Evolutionary conservation across 805 yeast species (phyloP), one percentile per base, ranked within the genome.

Genomic region (Wickerhamomyces bisporus): DNA sequence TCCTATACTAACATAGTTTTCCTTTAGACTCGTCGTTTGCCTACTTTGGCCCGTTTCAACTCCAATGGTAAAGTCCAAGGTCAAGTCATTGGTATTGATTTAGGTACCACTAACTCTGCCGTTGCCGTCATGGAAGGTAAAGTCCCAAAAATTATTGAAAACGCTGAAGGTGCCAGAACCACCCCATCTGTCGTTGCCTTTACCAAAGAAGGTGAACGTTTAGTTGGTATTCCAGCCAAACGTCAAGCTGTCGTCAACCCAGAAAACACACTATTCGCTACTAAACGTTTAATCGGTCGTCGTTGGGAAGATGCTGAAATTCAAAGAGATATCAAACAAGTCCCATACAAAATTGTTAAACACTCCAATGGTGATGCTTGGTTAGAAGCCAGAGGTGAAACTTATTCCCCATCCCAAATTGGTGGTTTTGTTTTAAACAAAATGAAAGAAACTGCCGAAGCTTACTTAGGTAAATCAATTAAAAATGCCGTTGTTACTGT

Each of bases 41-140:
- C 60, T 40, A 44, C 53, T 28, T 48, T 55, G 41, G 57, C 64
- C 44, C 70, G 75, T 49, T 69, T 60, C 66, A 70, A 71, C 66
- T 66, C 75, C 40, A 60, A 62, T 44, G 68, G 66, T 45, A 71
- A 71, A 59, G 74, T 72, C 47, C 61, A 56, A 50, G 61, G 61
- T 36, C 58, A 52, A 49, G 87, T 82, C 13, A 77, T 82, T 40
- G 95, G 95, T 53, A 84, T 85, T 48, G 95, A 85, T 61, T 65
- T 85, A 48, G 95, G 95, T 41, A 85, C 95, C 37, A 85, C 95
- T 37, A 85, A 85, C 66, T 83, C 91, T 38, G 94, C 93, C n/a
- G 91, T 84, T 34, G 93, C 94, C 40, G 35, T 55, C 34, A 55
- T 55, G 60, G 60, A 55, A 43, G 59, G 59, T 52, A 55, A 55